A percentile compares a stretch with the other conserved stretches of the same genome.
These are phyloP conservation scores for Boletellus ananas DNA, from an alignment of 768 basidiomycete species.

Conservation along the genomic window DNA sequence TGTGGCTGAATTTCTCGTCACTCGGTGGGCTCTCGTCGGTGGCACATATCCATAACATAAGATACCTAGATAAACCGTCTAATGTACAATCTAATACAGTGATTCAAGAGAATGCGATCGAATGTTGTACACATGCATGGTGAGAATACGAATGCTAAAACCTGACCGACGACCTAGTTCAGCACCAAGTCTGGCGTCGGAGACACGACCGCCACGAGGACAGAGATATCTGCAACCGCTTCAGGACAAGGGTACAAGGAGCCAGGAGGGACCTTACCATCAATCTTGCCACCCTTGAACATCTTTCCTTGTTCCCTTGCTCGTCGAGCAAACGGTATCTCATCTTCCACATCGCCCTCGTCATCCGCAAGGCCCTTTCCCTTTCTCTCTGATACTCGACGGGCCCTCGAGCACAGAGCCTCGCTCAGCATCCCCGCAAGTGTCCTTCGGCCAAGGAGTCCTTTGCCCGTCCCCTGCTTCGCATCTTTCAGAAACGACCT, in stretches of 20 bases:
- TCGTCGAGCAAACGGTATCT: conserved; percentile 81
- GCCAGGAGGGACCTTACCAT: conserved; percentile 49
- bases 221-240: conserved; percentile 51
- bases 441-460: conserved; percentile 44
- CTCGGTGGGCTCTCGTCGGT: no score
- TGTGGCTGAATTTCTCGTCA: no score
- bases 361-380: conserved; percentile 22
- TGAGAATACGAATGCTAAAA: conserved; percentile 13
- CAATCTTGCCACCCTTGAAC: conserved; percentile 80
- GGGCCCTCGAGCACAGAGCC: conserved; percentile 76
- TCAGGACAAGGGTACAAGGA: not conserved
- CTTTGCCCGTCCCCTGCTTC: conserved; percentile 11
- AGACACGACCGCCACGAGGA: conserved; percentile 62
- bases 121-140: conserved; percentile 24
- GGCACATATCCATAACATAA: conserved; percentile 11
- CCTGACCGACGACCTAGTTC: conserved; percentile 9
- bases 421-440: conserved; percentile 72
- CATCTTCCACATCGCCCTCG: conserved; percentile 35
- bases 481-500: conserved; percentile 31
- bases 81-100: conserved; percentile 27
- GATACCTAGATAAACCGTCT: conserved; percentile 5
- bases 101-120: conserved; percentile 16
- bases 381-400: conserved; percentile 58
- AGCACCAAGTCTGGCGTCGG: conserved; percentile 33
- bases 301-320: conserved; percentile 69